These are phyloP conservation scores for Nakaseomyces kungkrabaensis DNA, from an alignment of 1,139 yeast species.

Conservation along the genomic window DNA sequence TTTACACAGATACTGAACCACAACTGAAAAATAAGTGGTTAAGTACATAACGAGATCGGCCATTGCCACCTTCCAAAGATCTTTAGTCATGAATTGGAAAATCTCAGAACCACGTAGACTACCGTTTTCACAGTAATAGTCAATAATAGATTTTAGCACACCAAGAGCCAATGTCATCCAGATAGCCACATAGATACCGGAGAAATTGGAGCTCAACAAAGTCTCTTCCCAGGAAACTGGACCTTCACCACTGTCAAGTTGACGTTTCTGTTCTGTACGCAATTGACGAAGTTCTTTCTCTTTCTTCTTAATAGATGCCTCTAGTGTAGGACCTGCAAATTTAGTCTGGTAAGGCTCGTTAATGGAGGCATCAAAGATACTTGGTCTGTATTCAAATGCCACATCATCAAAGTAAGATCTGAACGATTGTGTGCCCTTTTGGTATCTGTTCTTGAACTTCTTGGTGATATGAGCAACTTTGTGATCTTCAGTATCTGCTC, in stretches of 20 bases:
- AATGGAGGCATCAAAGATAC: slow-evolving; percentile 40
- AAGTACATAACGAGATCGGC: slow-evolving; percentile 67
- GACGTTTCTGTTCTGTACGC: slow-evolving; percentile 2
- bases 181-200: slow-evolving; percentile 56
- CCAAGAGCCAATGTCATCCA: slow-evolving; percentile 57
- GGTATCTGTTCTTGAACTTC: slow-evolving; percentile 8
- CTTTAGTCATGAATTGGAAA: slow-evolving; percentile 40
- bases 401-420: slow-evolving; percentile 39
- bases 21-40: slow-evolving; percentile 45
- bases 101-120: slow-evolving; percentile 41
- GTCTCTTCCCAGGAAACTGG: slow-evolving; percentile 8
- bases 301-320: slow-evolving; percentile 15
- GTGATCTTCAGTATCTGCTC: neutral
- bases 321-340: slow-evolving; percentile 26
- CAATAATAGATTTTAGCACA: slow-evolving; percentile 40
- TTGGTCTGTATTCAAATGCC: slow-evolving; percentile 35
- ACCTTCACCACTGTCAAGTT: slow-evolving; percentile 25
- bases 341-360: slow-evolving; percentile 26
- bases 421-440: slow-evolving; percentile 11
- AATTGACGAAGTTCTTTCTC: slow-evolving; percentile 10
- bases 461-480: neutral
- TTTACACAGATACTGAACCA: slow-evolving; percentile 45
- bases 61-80: slow-evolving; percentile 51
- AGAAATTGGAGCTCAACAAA: slow-evolving; percentile 31
- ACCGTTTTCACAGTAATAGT: slow-evolving; percentile 31